phyloP scores from a whole-genome alignment of 192 early-diverging fungal genomes.

The Ambispora gerdemannii region DNA sequence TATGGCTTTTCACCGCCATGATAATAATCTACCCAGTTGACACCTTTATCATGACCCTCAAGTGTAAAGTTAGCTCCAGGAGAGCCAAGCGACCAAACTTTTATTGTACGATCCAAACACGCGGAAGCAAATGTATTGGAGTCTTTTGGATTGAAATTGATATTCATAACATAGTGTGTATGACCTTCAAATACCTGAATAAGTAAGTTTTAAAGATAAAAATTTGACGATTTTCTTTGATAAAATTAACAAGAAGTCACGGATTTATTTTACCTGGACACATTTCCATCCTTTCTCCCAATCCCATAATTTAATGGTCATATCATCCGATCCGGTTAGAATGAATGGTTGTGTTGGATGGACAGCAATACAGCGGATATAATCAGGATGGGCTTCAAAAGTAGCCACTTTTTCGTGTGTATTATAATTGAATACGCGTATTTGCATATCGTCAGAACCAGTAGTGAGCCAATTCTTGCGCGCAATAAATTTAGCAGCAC shows the following conservation, averaged over 20 bases:
- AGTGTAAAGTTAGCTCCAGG: constrained; percentile 93
- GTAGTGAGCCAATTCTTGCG: constrained; percentile 96
- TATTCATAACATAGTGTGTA: constrained; percentile 95
- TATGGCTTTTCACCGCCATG: constrained; percentile 98
- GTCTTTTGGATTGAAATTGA: constrained; percentile 99
- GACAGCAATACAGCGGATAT: constrained; percentile 93
- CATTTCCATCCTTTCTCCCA: constrained; percentile 99
- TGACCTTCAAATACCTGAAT: constrained; percentile 93
- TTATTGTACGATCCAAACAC: constrained; percentile 92
- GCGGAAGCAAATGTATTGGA: constrained; percentile 98
- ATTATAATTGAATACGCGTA: constrained; percentile 99
- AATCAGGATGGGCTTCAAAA: constrained; percentile 96
- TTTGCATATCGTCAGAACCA: constrained; percentile 96
- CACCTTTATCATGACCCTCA: constrained; percentile 95
- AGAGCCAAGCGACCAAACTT: constrained; percentile 96
- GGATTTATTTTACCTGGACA: constrained; percentile 60
- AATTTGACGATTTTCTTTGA: neutral
- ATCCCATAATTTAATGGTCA: constrained; percentile 98
- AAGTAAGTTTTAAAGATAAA: neutral
- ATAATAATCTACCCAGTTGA: constrained; percentile 98
- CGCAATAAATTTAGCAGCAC: constrained; percentile 95
- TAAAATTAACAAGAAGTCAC: neutral
- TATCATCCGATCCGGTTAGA: constrained; percentile 93
- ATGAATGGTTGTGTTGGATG: constrained; percentile 95
- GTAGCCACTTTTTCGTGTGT: constrained; percentile 95